Evolutionary conservation across 305 asterid species (phyloP).

Genomic region (Fraxinus ornus): DNA sequence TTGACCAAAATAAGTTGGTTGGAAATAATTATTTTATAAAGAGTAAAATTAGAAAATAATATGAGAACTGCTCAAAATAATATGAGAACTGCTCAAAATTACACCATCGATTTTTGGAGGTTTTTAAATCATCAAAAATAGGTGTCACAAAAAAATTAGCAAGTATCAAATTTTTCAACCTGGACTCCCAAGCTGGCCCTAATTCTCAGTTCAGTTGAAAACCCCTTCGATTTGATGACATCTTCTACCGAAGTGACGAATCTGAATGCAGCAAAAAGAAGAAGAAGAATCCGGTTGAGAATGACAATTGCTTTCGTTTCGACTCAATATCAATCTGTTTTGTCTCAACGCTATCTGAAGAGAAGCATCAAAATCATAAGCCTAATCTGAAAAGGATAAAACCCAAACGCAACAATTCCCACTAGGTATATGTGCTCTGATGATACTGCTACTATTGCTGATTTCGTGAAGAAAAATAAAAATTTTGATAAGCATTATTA

Average conservation of each 20-base stretch:
- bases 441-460: not conserved
- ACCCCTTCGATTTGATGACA: not conserved
- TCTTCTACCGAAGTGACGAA: not conserved
- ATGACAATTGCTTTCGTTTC: not conserved
- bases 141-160: no score
- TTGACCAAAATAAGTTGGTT: no score
- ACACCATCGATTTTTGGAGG: no score
- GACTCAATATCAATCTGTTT: not conserved
- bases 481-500: not conserved
- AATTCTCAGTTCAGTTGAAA: not conserved
- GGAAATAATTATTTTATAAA: no score
- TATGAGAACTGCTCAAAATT: no score
- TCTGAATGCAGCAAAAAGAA: not conserved
- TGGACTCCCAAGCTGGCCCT: no score
- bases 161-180: no score
- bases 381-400: not conserved
- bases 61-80: no score
- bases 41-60: no score
- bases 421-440: slow-evolving; percentile 14
- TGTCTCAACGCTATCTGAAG: not conserved
- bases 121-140: no score
- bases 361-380: not conserved
- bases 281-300: not conserved
- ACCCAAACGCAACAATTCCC: slow-evolving; percentile 5
- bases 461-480: not conserved